These are phyloP conservation scores for Coniochaeta hoffmannii DNA, from an alignment of 2,329 filamentous ascomycete genomes.

Conservation along the genomic window DNA sequence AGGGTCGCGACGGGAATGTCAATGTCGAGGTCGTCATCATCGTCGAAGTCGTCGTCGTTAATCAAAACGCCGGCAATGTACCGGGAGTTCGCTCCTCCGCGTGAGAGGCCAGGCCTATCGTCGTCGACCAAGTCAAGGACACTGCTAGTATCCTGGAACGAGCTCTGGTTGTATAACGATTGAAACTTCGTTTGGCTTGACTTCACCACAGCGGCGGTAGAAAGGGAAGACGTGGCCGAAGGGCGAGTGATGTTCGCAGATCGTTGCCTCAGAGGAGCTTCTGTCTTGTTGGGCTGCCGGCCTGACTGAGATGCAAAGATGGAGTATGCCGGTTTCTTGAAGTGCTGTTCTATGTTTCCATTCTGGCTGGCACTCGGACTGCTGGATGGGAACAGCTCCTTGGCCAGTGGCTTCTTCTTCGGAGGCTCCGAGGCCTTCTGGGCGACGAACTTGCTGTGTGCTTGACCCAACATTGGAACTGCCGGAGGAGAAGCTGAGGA, in stretches of 20 bases:
- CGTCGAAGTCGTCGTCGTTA: slow-evolving; percentile 78
- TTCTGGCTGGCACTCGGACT: slow-evolving; percentile 36
- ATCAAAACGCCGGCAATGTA: slow-evolving; percentile 45
- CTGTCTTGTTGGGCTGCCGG: slow-evolving; percentile 15
- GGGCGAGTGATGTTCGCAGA: slow-evolving; percentile 23
- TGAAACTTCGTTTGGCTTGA: slow-evolving; percentile 21
- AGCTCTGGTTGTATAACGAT: slow-evolving; percentile 37
- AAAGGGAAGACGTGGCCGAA: background rate
- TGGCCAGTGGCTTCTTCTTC: slow-evolving; percentile 29
- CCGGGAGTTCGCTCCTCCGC: slow-evolving; percentile 10
- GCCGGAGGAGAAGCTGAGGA: background rate
- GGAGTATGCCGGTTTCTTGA: slow-evolving; percentile 34
- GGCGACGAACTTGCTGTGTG: slow-evolving; percentile 26
- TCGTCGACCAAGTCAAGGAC: slow-evolving; percentile 27
- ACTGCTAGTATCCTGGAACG: slow-evolving; percentile 37
- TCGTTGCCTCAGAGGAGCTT: slow-evolving; percentile 22
- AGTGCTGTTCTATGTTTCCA: slow-evolving; percentile 42
- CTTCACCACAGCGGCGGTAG: slow-evolving; percentile 11
- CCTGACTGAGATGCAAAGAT: background rate
- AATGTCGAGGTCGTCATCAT: slow-evolving; percentile 64
- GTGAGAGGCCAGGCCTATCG: slow-evolving; percentile 13
- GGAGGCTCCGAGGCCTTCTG: slow-evolving; percentile 23
- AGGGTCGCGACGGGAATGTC: slow-evolving; percentile 41
- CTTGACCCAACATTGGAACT: slow-evolving; percentile 23
- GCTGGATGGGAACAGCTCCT: slow-evolving; percentile 51